A percentile compares a stretch with the other conserved stretches of the same genome.
These are phyloP conservation scores for Protomyces gravidus DNA, from an alignment of 1,139 yeast genomes.

Conservation along the genomic window DNA sequence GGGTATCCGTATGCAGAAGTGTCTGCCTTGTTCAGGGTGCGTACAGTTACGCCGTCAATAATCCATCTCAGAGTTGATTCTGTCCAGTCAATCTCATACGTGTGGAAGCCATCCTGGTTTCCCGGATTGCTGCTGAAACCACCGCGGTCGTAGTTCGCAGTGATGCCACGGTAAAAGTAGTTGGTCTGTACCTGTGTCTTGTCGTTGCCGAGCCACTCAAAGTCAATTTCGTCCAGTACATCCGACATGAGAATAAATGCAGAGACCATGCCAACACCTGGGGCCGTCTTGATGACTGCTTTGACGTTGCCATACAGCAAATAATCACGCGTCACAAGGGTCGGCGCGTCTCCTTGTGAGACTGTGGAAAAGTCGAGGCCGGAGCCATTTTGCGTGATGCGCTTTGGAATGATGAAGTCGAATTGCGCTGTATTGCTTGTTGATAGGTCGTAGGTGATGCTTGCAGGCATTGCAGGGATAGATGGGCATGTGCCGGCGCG, in stretches of 20 bases:
- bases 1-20: slow-evolving; percentile 68
- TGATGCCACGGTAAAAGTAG: slow-evolving; percentile 66
- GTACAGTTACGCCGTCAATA: slow-evolving; percentile 63
- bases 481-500: slow-evolving; percentile 12
- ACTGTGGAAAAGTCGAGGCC: slow-evolving; percentile 62
- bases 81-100: slow-evolving; percentile 77
- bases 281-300: slow-evolving; percentile 67
- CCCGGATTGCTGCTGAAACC: slow-evolving; percentile 2
- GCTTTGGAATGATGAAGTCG: slow-evolving; percentile 10
- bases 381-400: slow-evolving; percentile 9
- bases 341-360: slow-evolving; percentile 69
- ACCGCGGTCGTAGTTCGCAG: slow-evolving; percentile 23
- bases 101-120: slow-evolving; percentile 55
- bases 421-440: slow-evolving; percentile 17
- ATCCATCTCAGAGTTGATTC: slow-evolving; percentile 69
- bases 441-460: slow-evolving; percentile 6
- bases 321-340: slow-evolving; percentile 70
- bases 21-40: slow-evolving; percentile 71
- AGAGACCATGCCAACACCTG: slow-evolving; percentile 72
- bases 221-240: slow-evolving; percentile 86
- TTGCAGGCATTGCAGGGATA: slow-evolving; percentile 24
- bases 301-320: slow-evolving; percentile 83
- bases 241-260: slow-evolving; percentile 73
- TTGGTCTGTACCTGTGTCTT: slow-evolving; percentile 65
- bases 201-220: slow-evolving; percentile 75